These are phyloP conservation scores for Trichoderma gamsii DNA, from an alignment of 495 filamentous ascomycete species.

Conservation along the genomic window DNA sequence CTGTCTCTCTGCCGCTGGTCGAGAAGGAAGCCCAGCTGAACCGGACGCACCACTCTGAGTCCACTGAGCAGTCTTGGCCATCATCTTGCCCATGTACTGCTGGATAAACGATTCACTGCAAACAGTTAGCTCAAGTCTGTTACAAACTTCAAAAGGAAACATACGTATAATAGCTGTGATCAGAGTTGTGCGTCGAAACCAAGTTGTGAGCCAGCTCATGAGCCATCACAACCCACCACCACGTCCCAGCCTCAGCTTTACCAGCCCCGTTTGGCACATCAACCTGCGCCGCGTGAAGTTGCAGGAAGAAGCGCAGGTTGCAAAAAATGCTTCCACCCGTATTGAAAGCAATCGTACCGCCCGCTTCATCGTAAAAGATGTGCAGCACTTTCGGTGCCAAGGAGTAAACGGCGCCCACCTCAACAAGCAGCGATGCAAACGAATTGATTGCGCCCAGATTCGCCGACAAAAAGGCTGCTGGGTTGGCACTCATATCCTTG, in stretches of 20 bases:
- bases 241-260: constrained; percentile 62
- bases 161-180: constrained; percentile 82
- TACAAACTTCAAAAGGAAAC: constrained; percentile 23
- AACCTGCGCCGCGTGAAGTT: constrained; percentile 56
- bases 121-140: neutral
- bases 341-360: constrained; percentile 91
- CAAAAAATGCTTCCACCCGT: constrained; percentile 79
- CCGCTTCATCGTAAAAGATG: constrained; percentile 77
- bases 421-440: constrained; percentile 66
- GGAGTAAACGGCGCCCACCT: constrained; percentile 64
- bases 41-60: neutral
- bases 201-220: constrained; percentile 96
- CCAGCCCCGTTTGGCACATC: constrained; percentile 27
- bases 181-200: constrained; percentile 67
- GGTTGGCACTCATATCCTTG: constrained; percentile 43
- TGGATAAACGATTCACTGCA: constrained; percentile 46
- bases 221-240: constrained; percentile 88
- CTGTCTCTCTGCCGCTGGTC: constrained; percentile 12
- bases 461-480: constrained; percentile 52
- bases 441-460: constrained; percentile 58
- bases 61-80: constrained; percentile 32
- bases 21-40: neutral
- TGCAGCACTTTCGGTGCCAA: constrained; percentile 58
- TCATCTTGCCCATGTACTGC: constrained; percentile 44
- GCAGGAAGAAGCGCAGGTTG: constrained; percentile 81